Base-by-base conservation (phyloP, 1,139 yeast species). In the Taphrina deformans region DNA sequence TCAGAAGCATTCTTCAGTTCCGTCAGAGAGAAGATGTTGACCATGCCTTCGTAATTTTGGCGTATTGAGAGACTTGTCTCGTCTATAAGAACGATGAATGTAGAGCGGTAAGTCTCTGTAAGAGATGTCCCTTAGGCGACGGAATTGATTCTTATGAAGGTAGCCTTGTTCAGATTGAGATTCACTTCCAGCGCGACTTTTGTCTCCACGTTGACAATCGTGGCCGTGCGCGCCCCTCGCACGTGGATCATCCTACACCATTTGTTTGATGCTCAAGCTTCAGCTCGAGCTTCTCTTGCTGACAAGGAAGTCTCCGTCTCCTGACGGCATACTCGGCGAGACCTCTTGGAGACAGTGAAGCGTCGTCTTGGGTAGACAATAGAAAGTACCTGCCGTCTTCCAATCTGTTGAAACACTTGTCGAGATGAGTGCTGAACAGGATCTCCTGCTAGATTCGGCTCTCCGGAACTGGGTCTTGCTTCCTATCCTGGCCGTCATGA, bases 401-500 rank as follows among this genome's bases (percentile, higher is more conserved):
- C n/a, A n/a, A n/a, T n/a, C n/a, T n/a, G n/a, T n/a, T n/a, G n/a
- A n/a, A n/a, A n/a, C n/a, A n/a, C n/a, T n/a, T n/a, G n/a, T n/a
- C 40, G 16, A n/a, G 7, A 38, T 38, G 41, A 38, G 41, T 38
- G 41, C 41, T n/a, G 41, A 38, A 26, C 62, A 58, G 46, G 46
- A 31, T 12, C 24, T 58, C 26, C 55, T 58, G 53, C 62, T 58
- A n/a, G 62, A 58, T 46, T 45, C 51, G 41, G 66, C 68, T 67
- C 80, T 93, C 69, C 87, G 89, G 75, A 83, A 86, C 71, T 93
- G 98, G 98, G 98, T 91, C 45, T 79, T 93, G 27, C 76, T 91
- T 55, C 99, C 99, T 40, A 92, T 93, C 58, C 85, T 96, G 7
- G 74, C 88, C 45, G 96, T 91, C 38, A 91, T 93, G 97, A 87